Evolutionary conservation across 2,329 filamentous ascomycete genomes (phyloP).

Genomic region (Exophiala xenobiotica): DNA sequence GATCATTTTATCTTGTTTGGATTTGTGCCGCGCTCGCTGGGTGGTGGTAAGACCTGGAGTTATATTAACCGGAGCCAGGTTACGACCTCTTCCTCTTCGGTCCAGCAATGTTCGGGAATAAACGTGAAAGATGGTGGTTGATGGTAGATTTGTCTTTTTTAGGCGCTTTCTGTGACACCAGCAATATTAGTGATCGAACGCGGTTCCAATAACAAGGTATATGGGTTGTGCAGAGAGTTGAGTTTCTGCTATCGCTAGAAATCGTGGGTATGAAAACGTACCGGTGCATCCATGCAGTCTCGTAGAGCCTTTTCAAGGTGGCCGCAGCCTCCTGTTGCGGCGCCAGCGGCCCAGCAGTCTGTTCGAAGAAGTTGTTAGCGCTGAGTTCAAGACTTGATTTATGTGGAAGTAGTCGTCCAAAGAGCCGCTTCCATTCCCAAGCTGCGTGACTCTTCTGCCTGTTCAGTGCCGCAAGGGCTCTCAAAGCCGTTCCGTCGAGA

Average conservation of each 20-base stretch:
- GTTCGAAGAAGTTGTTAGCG: conserved; percentile 14
- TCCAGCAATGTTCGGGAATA: conserved; percentile 71
- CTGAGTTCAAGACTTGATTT: neutral
- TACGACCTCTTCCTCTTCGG: conserved; percentile 62
- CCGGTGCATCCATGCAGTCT: conserved; percentile 76
- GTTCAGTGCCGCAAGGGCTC: neutral
- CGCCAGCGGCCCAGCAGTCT: conserved; percentile 46
- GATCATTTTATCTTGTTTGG: no score
- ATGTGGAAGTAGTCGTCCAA: neutral
- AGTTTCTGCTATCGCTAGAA: no score
- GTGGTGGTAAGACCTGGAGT: neutral
- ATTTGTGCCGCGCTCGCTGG: neutral
- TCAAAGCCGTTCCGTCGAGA: neutral
- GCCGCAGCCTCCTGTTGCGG: conserved; percentile 56
- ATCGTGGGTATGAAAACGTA: conserved; percentile 44
- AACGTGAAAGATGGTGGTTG: conserved; percentile 85
- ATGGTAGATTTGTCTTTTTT: conserved; percentile 66
- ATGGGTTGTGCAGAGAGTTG: no score
- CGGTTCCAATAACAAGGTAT: no score
- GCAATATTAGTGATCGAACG: conserved; percentile 4
- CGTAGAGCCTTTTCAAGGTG: conserved; percentile 61
- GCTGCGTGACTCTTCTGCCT: no score
- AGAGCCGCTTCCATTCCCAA: neutral
- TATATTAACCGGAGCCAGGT: conserved; percentile 33
- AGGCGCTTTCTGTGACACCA: conserved; percentile 54